Evolutionary conservation across 2,329 filamentous ascomycete species (phyloP).

Genomic region (Sphaerulina musiva): DNA sequence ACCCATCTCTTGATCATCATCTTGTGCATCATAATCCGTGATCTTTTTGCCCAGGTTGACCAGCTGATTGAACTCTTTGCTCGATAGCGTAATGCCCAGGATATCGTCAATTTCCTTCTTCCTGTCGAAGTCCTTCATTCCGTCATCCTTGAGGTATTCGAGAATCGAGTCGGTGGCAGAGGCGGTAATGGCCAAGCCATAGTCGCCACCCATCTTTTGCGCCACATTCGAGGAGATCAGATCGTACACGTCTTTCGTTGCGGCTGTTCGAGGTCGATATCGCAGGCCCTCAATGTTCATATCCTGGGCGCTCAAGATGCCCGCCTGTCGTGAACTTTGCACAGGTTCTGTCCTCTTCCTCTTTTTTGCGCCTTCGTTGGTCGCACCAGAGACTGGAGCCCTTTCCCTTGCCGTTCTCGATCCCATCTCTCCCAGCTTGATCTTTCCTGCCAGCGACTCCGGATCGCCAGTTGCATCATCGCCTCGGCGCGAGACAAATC

Average conservation of each 20-base stretch:
- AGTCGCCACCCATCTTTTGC: conserved; percentile 82
- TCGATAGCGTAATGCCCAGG: conserved; percentile 69
- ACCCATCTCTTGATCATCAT: conserved; percentile 84
- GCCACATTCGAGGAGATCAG: conserved; percentile 88
- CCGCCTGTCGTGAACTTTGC: conserved; percentile 60
- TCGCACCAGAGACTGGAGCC: conserved; percentile 59
- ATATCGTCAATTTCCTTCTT: conserved; percentile 97
- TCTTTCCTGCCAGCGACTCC: conserved; percentile 88
- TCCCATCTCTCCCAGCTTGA: conserved; percentile 94
- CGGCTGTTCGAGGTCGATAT: conserved; percentile 85
- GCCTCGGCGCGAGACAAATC: conserved; percentile 84
- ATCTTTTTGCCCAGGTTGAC: conserved; percentile 98
- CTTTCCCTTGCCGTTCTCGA: conserved; percentile 70
- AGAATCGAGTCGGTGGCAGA: conserved; percentile 90
- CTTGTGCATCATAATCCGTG: conserved; percentile 93
- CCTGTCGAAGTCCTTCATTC: conserved; percentile 94
- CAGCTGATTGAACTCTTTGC: conserved; percentile 94
- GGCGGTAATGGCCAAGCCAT: conserved; percentile 81
- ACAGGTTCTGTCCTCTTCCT: conserved; percentile 68
- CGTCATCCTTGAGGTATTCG: conserved; percentile 89
- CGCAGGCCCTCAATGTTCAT: conserved; percentile 82
- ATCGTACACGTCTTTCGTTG: conserved; percentile 88
- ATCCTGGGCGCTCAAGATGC: conserved; percentile 77
- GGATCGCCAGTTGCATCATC: conserved; percentile 96
- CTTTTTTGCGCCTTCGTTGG: conserved; percentile 66